Evolutionary conservation across 2,329 filamentous ascomycete genomes (phyloP), one percentile per base, ranked within the genome.

Genomic region (Fusarium incarnatum): DNA sequence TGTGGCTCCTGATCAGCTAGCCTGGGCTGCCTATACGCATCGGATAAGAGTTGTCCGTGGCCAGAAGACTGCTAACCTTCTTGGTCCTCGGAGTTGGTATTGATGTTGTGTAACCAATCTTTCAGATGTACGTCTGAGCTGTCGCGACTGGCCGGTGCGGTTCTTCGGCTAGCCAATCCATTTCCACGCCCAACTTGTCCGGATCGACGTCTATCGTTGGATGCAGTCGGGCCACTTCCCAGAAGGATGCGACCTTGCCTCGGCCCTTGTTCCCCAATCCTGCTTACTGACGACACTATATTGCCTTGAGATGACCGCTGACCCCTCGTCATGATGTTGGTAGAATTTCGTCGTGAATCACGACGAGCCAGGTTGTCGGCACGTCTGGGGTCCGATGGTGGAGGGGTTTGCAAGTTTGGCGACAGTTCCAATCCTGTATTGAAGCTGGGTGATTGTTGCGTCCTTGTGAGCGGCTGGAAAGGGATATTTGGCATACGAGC

Each of bases 371-470:
- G 37, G 25, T 64, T 53, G 25, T 64, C 65, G 18, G 34, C 25
- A 41, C 59, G 59, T 15, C 53, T 49, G n/a, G 64, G 67, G 25
- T 72, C 66, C 18, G 76, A 76, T 3, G 73, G 68, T 15, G 77
- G 76, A 37, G 77, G 75, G 16, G 76, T 78, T 52, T 64, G 70
- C 40, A 75, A 47, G 27, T 57, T 55, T 25, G 56, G 52, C 22
- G 42, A 49, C 13, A 20, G 12, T 20, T 45, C 63, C 12, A 53
- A 50, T 11, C 40, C 52, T 34, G 46, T 10, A 28, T 64, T 54
- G n/a, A 32, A 18, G 40, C 60, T 53, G 22, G 30, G 48, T 20
- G 46, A 41, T 40, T 45, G 60, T 10, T 37, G 56, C 28, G 54
- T 54, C 48, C 62, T 50, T 42, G 50, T 54, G 40, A 54, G 48